These are phyloP conservation scores for Acer negundo DNA, from an alignment of 345 rosid species.

Conservation along the genomic window DNA sequence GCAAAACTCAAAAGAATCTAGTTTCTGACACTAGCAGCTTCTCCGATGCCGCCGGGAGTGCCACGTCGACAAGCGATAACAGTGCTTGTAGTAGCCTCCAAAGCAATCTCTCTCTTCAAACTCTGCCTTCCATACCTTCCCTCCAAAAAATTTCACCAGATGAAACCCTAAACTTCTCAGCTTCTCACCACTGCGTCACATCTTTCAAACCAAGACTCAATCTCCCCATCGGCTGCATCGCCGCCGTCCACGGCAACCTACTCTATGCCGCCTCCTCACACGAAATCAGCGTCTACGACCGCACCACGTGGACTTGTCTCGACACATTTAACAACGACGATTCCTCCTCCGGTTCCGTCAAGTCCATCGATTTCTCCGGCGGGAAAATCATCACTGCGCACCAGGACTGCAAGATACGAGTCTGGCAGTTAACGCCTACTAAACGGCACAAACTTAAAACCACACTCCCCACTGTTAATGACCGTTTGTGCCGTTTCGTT, in stretches of 20 bases:
- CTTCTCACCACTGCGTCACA: constrained; percentile 36
- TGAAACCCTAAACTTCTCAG: constrained; percentile 37
- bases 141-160: constrained; percentile 59
- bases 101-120: constrained; percentile 73
- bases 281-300: constrained; percentile 71
- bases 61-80: constrained; percentile 31
- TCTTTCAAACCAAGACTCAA: constrained; percentile 41
- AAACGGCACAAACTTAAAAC: constrained; percentile 50
- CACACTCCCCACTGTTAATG: constrained; percentile 72
- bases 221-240: constrained; percentile 66
- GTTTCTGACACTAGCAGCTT: constrained; percentile 27
- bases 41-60: constrained; percentile 21
- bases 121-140: constrained; percentile 76
- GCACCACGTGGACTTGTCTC: constrained; percentile 36
- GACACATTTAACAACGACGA: constrained; percentile 48
- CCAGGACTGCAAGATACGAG: constrained; percentile 86
- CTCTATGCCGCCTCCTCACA: constrained; percentile 68
- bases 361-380: constrained; percentile 55
- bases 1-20: constrained; percentile 21
- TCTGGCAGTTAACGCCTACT: constrained; percentile 57
- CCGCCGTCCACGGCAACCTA: constrained; percentile 52
- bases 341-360: constrained; percentile 69
- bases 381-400: constrained; percentile 77
- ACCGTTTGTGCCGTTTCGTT: constrained; percentile 70
- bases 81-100: constrained; percentile 51